Base-by-base conservation (phyloP, 2,329 filamentous ascomycete genomes). In the Colletotrichum musicola region DNA sequence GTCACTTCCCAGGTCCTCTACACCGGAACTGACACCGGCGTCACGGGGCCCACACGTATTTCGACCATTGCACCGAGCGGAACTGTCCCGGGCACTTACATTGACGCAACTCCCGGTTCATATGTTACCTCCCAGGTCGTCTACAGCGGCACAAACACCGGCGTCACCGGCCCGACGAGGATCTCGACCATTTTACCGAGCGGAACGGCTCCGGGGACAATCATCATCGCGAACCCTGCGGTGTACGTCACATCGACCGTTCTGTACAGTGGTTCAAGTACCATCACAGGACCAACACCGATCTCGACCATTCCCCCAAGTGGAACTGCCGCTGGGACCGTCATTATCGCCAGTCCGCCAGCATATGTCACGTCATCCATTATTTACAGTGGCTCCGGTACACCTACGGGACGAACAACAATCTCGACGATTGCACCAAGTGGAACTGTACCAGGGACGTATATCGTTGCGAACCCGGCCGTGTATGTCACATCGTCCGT, bases 61-160 rank as follows among this genome's bases (percentile, higher is more conserved):
- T 57, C 69, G 0, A 71, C 71, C 1, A 58, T 71, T 2, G 38
- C 27, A 1, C 69, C 69, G 1, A 70, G 53, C 38, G 71, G 70
- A 6, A 68, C 53, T 12, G 13, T 12, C 3, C 57, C 64, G 1
- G 68, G 70, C 1, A 68, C 62, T 1, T 35, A 64, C 14, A 38
- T 72, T 12, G 16, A 69, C 2, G 55, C 60, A 4, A 57, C 42
- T n/a, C 59, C 63, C 9, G 69, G 47, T n/a, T n/a, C 46, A 25
- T 49, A 64, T 27, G 27, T 62, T 50, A 72, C 68, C 5, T 55
- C 70, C 1, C 50, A 50, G n/a, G 57, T 49, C 4, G 40, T 66
- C 40, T 42, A 53, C 6, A 61, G 40, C 55, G 42, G 53, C 7
- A 44, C 56, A 0, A 50, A 63, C 27, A 42, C 57, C 22, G 27